phyloP scores from a whole-genome alignment of 208 protist genomes.

The Crithidia acanthocephali region DNA sequence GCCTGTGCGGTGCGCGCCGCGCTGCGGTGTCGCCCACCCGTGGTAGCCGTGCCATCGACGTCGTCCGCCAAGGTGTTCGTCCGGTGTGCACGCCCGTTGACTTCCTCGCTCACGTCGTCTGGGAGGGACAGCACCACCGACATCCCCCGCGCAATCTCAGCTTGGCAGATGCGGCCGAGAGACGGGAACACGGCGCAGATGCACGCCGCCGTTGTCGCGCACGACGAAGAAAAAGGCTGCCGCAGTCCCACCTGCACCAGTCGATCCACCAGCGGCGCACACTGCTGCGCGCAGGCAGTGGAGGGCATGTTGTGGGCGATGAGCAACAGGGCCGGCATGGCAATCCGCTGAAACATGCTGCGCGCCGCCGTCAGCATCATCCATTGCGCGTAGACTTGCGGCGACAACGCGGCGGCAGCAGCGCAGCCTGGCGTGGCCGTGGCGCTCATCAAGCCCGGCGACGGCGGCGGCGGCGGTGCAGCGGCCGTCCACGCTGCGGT shows the following conservation, averaged over 20 bases:
- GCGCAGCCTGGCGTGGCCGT: not conserved
- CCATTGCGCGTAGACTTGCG: conserved; percentile 8
- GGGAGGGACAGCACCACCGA: conserved; percentile 47
- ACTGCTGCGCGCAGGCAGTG: conserved; percentile 27
- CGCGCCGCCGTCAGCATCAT: conserved; percentile 28
- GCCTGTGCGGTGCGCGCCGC: not conserved
- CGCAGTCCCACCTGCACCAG: conserved; percentile 52
- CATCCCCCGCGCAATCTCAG: conserved; percentile 49
- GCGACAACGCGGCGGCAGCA: not conserved
- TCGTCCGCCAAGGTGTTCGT: not conserved
- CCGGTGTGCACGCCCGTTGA: not conserved
- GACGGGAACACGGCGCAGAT: conserved; percentile 58
- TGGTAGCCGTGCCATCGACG: not conserved
- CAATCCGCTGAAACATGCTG: conserved; percentile 43
- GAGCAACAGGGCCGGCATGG: conserved; percentile 60
- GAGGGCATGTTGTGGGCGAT: conserved; percentile 69
- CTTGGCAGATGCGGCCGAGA: conserved; percentile 43
- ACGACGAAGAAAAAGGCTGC: conserved; percentile 53
- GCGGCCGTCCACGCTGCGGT: conserved; percentile 13
- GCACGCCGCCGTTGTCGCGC: conserved; percentile 44
- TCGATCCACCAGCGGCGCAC: conserved; percentile 36
- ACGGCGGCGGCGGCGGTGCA: not conserved
- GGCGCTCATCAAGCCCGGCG: not conserved
- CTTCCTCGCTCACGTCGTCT: conserved; percentile 9
- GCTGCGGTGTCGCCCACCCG: not conserved